Evolutionary conservation across 176 grass and related monocot species (phyloP).

Genomic region (Oryza australiensis): DNA sequence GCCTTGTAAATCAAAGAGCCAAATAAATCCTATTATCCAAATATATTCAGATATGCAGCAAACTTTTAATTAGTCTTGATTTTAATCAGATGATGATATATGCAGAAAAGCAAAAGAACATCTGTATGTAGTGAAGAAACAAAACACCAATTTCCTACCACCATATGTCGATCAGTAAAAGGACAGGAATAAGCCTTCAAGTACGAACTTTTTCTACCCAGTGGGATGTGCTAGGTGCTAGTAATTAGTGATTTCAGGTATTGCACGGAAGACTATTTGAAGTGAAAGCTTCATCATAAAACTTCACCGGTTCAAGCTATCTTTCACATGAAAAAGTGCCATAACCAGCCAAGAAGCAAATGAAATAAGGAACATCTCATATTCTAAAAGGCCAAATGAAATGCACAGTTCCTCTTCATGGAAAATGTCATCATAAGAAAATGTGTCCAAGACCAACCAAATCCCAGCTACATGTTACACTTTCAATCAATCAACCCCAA

Average conservation of each 20-base stretch:
- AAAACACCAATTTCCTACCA: not conserved
- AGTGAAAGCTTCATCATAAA: conserved; percentile 23
- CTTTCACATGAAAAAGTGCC: conserved; percentile 18
- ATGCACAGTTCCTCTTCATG: not conserved
- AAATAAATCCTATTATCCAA: conserved; percentile 27
- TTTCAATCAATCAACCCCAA: not conserved
- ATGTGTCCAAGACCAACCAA: not conserved
- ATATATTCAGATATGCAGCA: not conserved
- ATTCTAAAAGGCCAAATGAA: not conserved
- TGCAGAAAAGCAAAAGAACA: conserved; percentile 21
- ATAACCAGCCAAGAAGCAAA: not conserved
- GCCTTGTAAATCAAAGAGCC: conserved; percentile 4
- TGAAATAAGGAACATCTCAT: conserved; percentile 19
- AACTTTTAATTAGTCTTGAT: not conserved
- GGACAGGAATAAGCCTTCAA: not conserved
- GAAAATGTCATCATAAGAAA: conserved; percentile 17
- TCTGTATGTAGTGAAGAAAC: not conserved
- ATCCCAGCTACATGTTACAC: not conserved
- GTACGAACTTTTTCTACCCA: conserved; percentile 6
- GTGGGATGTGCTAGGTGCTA: not conserved
- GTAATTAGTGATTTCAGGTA: not conserved
- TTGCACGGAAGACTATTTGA: not conserved
- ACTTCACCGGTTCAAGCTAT: conserved; percentile 17
- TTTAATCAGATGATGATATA: conserved; percentile 1
- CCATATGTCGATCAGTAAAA: conserved; percentile 12